Evolutionary conservation across 345 rosid species (phyloP).

Genomic region (Citrus mangshanensis): DNA sequence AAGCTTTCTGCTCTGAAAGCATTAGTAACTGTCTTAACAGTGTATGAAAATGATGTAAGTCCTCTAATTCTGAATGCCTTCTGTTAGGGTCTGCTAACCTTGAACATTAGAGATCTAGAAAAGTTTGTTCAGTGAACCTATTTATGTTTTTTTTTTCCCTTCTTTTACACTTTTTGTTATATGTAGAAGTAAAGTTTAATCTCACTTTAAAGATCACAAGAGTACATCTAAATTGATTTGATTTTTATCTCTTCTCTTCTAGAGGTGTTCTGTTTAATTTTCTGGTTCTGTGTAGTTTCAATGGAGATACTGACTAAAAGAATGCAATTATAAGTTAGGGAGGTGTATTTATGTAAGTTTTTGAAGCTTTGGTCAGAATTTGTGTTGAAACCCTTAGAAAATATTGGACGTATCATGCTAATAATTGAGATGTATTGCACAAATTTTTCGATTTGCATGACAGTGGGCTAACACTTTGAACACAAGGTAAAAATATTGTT

Average conservation of each 20-base stretch:
- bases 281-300: background rate
- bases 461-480: too few species aligned
- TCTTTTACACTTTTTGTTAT: background rate
- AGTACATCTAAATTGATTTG: background rate
- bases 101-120: background rate
- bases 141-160: background rate
- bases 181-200: background rate
- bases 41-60: conserved; percentile 69
- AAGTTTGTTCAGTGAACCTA: background rate
- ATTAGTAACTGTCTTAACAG: conserved; percentile 50
- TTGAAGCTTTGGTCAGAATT: too few species aligned
- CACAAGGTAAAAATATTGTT: too few species aligned
- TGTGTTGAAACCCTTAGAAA: too few species aligned
- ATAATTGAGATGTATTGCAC: too few species aligned
- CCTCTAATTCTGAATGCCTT: conserved; percentile 19
- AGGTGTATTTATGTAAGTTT: too few species aligned
- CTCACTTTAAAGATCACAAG: background rate
- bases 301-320: background rate
- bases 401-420: too few species aligned
- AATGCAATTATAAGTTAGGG: background rate
- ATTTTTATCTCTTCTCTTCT: background rate
- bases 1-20: conserved; percentile 65
- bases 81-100: background rate
- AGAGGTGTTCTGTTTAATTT: background rate
- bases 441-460: too few species aligned